These are phyloP conservation scores for Crepidotus variabilis DNA, from an alignment of 768 basidiomycete genomes.

Conservation along the genomic window DNA sequence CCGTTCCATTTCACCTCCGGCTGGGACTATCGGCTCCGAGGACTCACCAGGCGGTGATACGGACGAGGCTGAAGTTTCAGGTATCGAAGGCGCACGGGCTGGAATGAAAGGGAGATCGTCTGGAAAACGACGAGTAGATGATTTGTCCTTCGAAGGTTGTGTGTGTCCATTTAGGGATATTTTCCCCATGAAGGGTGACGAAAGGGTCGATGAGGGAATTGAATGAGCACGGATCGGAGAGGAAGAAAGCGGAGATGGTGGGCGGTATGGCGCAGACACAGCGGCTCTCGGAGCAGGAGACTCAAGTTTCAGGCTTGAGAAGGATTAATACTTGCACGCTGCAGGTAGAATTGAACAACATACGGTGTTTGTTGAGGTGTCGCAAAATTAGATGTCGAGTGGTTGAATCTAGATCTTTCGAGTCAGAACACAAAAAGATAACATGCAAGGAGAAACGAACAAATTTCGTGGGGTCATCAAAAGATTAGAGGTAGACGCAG, in stretches of 20 bases:
- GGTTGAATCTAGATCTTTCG: not conserved
- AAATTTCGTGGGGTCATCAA: slow-evolving; percentile 9
- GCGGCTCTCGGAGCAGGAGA: slow-evolving; percentile 18
- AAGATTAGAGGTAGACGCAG: too few species aligned
- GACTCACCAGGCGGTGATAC: slow-evolving; percentile 19
- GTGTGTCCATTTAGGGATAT: slow-evolving; percentile 21
- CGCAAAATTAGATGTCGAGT: slow-evolving; percentile 11
- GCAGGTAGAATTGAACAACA: slow-evolving; percentile 7
- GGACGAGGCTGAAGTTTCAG: slow-evolving; percentile 11
- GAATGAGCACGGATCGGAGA: slow-evolving; percentile 12
- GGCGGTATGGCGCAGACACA: slow-evolving; percentile 15
- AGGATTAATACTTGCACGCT: not conserved
- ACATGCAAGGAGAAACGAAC: slow-evolving; percentile 13
- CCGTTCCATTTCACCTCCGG: slow-evolving; percentile 57
- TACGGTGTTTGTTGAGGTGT: slow-evolving; percentile 29
- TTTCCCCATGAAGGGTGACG: slow-evolving; percentile 46
- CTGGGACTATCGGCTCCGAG: not conserved
- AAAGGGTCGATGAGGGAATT: slow-evolving; percentile 29
- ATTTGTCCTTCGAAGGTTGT: slow-evolving; percentile 7
- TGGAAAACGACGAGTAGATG: slow-evolving; percentile 8
- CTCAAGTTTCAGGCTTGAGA: slow-evolving; percentile 15
- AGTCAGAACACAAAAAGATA: slow-evolving; percentile 13
- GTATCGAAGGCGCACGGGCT: slow-evolving; percentile 8
- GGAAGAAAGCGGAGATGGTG: slow-evolving; percentile 27
- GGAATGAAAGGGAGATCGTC: slow-evolving; percentile 11